Base-by-base conservation (phyloP, 2,329 filamentous ascomycete species). In the Alternaria gansuensis region DNA sequence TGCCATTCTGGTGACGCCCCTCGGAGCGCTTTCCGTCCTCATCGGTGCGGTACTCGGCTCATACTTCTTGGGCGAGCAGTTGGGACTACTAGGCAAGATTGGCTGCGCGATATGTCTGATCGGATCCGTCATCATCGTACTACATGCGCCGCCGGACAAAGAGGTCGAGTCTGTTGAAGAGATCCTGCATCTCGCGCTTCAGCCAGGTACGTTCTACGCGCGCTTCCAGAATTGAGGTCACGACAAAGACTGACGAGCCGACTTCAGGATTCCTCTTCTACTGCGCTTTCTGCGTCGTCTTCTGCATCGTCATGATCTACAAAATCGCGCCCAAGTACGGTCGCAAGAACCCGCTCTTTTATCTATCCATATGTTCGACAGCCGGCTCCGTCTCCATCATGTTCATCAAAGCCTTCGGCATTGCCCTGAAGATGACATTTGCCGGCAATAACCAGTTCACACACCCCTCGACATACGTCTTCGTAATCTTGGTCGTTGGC, bases 321-420 rank as follows among this genome's bases (percentile, higher is more conserved):
- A 91, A 89, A 77, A 85, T 99, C 65, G 92, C 93, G 7, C 95
- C 95, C 0, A 82, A 88, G 54, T 89, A 99, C 73, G 95, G 95
- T 75, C 96, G 92, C 84, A 93, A 91, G 80, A 99, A 98, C 77
- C 94, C 95, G 9, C 86, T 99, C 70, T 90, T 99, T 70, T 99
- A 94, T 80, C 88, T 99, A 68, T 97, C 93, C 68, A 98, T 99
- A 70, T 99, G 95, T 84, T 97, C 93, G 51, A 96, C 93, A 3
- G 93, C 97, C 64, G 95, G 95, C 71, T 97, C 93, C 51, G 90
- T 99, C 62, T 98, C 95, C 11, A 94, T 99, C 82, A 99, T 99
- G 95, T 93, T 95, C 31, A 91, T 98, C 79, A 99, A 99, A 83
- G 95, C 95, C 4, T 98, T 99, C 71, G 95, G 95, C 57, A 97